Base-by-base conservation (phyloP, 1,284 basidiomycete species). In the Anthracocystis panici-leucophaei region DNA sequence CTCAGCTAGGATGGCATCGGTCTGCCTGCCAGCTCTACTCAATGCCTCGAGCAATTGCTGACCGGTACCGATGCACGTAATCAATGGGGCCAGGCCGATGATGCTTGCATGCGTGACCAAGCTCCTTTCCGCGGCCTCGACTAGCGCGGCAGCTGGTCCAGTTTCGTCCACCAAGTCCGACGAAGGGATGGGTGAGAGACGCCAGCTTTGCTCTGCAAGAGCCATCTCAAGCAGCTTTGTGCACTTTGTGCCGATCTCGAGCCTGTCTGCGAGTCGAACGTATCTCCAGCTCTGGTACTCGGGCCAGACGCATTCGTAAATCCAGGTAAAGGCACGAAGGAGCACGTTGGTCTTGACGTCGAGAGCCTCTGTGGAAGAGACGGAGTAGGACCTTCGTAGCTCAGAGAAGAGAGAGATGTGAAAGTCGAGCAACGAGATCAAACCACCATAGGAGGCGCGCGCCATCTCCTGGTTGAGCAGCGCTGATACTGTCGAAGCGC, bases 211-310 rank as follows among this genome's bases (percentile, higher is more conserved):
- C 57, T 92, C 89, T 49, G 89, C 87, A 42, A 94, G 86, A 16
- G 94, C 88, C 50, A 89, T 88, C 5, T 88, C 86, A 80, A 92
- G 93, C 35, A 95, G 86, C 7, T 87, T 86, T 6, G 90, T 88
- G 50, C 93, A 88, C 27, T 90, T 88, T 64, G 88, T 87, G 12
- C 91, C 91, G 54, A 95, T 91, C 86, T 93, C 92, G 80, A 93
- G 93, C 40, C 91, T 88, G 77, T 94, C 92, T 8, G 91, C 90
- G 10, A 93, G 86, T 65, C 90, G 90, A 1, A 88, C 87, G 77
- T 93, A 95, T 81, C 91, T 91, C 94, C 94, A 95, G 7, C 90
- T 89, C 52, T 90, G 86, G 81, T 93, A 91, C 76, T 92, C 92
- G 0, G 92, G 88, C 93, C 94, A 95, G 31, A 95, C 90, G 82